Conservation (phyloP, 768 basidiomycete genomes). For the Amanita muscaria region DNA sequence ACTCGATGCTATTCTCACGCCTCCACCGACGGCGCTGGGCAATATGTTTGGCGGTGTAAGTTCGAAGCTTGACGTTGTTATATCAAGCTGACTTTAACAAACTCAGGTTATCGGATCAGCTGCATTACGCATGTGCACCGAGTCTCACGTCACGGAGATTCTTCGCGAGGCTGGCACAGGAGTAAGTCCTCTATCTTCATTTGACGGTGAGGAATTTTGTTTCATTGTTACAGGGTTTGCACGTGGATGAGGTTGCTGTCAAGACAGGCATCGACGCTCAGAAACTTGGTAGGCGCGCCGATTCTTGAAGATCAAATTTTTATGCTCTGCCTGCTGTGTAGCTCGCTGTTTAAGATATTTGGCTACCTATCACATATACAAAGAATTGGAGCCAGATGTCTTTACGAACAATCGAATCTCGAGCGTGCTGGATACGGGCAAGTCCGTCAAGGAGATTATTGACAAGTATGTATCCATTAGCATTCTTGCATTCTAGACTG, state of each 20-base stretch:
- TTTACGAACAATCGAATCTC: constrained; percentile 21
- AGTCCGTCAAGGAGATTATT: not conserved
- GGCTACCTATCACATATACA: constrained; percentile 18
- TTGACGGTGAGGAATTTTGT: not conserved
- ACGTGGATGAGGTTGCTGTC: constrained; percentile 28
- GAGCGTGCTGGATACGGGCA: constrained; percentile 9
- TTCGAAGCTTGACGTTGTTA: not conserved
- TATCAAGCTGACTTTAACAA: not conserved
- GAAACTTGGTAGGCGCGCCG: constrained; percentile 23
- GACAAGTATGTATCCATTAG: not conserved
- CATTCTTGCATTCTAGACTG: no score
- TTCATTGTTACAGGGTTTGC: constrained; percentile 21
- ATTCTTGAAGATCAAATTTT: not conserved
- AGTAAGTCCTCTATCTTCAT: constrained; percentile 10
- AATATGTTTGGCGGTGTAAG: constrained; percentile 9
- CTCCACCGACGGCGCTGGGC: constrained; percentile 12
- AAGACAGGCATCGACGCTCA: constrained; percentile 21
- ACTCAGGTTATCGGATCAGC: no score
- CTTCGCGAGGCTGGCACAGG: constrained; percentile 24
- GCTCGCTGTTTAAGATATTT: constrained; percentile 18
- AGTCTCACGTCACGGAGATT: constrained; percentile 21
- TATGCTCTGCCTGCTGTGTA: not conserved
- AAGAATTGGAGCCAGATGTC: constrained; percentile 18
- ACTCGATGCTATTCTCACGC: constrained; percentile 14
- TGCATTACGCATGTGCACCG: constrained; percentile 17